phyloP scores from a whole-genome alignment of 345 rosid species.

The Sapria himalayana region DNA sequence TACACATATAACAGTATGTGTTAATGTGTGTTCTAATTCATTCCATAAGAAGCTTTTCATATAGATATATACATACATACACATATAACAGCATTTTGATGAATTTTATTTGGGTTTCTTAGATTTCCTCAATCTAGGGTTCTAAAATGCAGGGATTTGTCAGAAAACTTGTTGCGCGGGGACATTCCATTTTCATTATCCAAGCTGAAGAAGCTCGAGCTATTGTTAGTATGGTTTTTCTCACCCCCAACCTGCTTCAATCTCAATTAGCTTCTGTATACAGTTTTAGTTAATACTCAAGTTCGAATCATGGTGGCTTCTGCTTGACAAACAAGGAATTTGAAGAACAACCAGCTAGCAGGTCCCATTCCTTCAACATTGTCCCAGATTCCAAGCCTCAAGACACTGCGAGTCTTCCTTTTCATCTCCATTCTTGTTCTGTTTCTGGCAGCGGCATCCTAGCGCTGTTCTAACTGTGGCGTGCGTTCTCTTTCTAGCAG shows the following conservation, averaged over 20 bases:
- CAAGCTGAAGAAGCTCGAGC: constrained; percentile 58
- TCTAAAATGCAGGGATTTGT: constrained; percentile 56
- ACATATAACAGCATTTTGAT: too few species aligned
- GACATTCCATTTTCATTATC: constrained; percentile 84
- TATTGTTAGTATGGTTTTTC: constrained; percentile 19
- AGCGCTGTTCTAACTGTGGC: too few species aligned
- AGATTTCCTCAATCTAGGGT: too few species aligned
- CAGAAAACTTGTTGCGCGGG: constrained; percentile 47
- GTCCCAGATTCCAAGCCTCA: constrained; percentile 75
- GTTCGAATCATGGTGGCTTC: too few species aligned
- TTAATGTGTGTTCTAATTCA: too few species aligned
- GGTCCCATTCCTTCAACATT: constrained; percentile 92
- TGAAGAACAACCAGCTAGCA: constrained; percentile 60
- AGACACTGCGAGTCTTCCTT: constrained; percentile 37
- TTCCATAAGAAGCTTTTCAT: too few species aligned
- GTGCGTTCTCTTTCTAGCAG: constrained; percentile 11
- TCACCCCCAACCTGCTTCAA: too few species aligned
- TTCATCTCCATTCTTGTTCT: background rate
- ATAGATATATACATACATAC: too few species aligned
- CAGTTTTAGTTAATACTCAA: too few species aligned
- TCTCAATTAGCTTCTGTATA: too few species aligned
- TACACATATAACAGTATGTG: too few species aligned
- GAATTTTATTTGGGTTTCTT: too few species aligned
- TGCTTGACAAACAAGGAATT: constrained; percentile 37
- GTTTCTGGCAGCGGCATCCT: background rate